Evolutionary conservation across 176 grass and related monocot species (phyloP), one percentile per base, ranked within the genome.

Genomic region (Oryza brachyantha): DNA sequence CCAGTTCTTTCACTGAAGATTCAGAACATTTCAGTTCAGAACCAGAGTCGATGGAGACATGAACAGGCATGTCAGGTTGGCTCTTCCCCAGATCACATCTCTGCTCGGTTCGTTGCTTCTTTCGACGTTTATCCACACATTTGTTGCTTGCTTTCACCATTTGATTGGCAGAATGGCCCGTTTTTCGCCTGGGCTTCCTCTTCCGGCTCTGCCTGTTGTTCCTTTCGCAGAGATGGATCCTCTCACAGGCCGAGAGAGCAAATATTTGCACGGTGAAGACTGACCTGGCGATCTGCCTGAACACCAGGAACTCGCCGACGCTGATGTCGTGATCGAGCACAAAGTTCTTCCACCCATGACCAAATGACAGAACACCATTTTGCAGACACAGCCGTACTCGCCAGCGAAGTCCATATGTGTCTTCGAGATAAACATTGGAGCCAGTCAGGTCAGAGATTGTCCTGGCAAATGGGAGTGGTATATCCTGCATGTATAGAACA

Each of bases 221-320:
- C 69, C 10, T 76, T 58, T 91, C 83, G 0, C 88, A 91, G 31
- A 74, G 84, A 22, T 77, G 62, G 17, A 91, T 32, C 48, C 91
- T 91, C 65, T 93, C 85, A 4, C 80, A 85, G 1, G 84, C 85
- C 1, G 85, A 81, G 1, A 71, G 64, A 7, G 85, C 79, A 8
- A 94, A 93, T 70, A 93, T 90, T 61, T 91, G 91, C 16, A 91
- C 91, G 2, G 66, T 69, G 81, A 88, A 91, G 16, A 86, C 79
- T 6, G 64, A 81, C 86, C 80, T 74, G 63, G 64, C 45, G 19
- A 88, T 75, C 79, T 86, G 81, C 71, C 84, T 86, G 80, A 91
- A 91, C 39, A 94, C 86, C 25, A 89, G 22, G 75, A 94, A 89
- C 82, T 94, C 86, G 40, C 92, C 89, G 0, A 67, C 62, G 55